Percentiles rank a stretch among this genome's conserved stretches.
Evolutionary conservation across 2,329 filamentous ascomycete species (phyloP).

Genomic region (Sarocladium brachiariae): DNA sequence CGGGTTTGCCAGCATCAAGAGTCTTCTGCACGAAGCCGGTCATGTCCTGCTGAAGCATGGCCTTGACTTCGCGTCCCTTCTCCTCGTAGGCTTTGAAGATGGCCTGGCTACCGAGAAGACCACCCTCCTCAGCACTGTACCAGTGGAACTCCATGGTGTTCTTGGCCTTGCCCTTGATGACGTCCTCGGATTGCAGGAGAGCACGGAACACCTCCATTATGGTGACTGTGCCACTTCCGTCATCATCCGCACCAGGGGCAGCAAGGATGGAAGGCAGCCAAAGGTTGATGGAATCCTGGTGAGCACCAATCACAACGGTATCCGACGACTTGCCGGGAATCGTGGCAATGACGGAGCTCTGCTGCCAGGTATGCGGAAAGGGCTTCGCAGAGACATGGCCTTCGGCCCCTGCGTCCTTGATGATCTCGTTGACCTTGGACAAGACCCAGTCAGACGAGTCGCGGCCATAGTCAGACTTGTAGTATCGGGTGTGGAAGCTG

Average conservation of each 20-base stretch:
- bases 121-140: constrained; percentile 88
- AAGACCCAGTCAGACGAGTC: constrained; percentile 87
- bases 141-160: constrained; percentile 97
- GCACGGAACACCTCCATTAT: constrained; percentile 87
- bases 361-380: constrained; percentile 81
- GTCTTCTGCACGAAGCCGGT: constrained; percentile 83
- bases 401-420: constrained; percentile 61
- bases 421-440: constrained; percentile 62
- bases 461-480: constrained; percentile 69
- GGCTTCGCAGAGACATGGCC: constrained; percentile 61
- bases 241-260: constrained; percentile 91
- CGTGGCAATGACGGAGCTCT: constrained; percentile 84
- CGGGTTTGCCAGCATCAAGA: constrained; percentile 70
- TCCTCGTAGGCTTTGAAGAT: constrained; percentile 80
- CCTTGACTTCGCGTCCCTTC: constrained; percentile 69
- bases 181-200: constrained; percentile 64
- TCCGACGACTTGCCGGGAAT: constrained; percentile 84
- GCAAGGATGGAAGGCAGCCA: constrained; percentile 77
- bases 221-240: constrained; percentile 87
- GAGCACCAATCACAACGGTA: constrained; percentile 81
- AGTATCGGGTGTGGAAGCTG: constrained; percentile 76
- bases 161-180: constrained; percentile 62
- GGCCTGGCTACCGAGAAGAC: constrained; percentile 79
- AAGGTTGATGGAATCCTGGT: constrained; percentile 93
- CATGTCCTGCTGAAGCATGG: constrained; percentile 99